Evolutionary conservation across 768 basidiomycete species (phyloP).

Genomic region (Mrakia blollopis): DNA sequence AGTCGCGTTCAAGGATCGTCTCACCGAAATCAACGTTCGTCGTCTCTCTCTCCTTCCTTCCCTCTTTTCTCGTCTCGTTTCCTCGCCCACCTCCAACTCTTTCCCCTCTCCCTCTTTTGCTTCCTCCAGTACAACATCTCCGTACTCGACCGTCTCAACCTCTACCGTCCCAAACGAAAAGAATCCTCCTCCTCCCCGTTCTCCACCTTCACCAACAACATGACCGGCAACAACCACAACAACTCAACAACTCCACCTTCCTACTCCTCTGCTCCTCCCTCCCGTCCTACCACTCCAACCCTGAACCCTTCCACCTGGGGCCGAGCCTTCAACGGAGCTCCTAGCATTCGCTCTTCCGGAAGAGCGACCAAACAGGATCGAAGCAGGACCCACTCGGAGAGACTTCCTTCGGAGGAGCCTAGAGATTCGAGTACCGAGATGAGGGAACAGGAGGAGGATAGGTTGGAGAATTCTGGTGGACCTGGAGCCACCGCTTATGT

Average conservation of each 20-base stretch:
- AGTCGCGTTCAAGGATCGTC: slow-evolving; percentile 69
- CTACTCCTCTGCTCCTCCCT: not conserved
- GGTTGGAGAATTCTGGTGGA: not conserved
- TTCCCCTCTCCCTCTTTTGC: not conserved
- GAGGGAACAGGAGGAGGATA: slow-evolving; percentile 1
- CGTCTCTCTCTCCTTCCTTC: not conserved
- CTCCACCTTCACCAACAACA: not conserved
- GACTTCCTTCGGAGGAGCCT: slow-evolving; percentile 6
- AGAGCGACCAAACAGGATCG: not conserved
- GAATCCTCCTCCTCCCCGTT: not conserved
- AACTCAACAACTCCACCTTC: not conserved
- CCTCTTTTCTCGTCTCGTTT: not conserved
- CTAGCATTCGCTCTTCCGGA: not conserved
- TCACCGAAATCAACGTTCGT: slow-evolving; percentile 50
- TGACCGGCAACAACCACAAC: not conserved
- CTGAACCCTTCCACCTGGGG: slow-evolving; percentile 15
- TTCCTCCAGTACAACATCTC: slow-evolving; percentile 13
- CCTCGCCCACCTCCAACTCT: not conserved
- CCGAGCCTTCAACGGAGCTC: not conserved
- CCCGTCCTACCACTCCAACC: not conserved
- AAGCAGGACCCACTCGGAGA: not conserved
- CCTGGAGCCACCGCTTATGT: not conserved
- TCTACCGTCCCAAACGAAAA: slow-evolving; percentile 28
- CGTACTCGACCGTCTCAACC: slow-evolving; percentile 29
- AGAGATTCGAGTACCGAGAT: slow-evolving; percentile 2